These are phyloP conservation scores for Medicago arabica DNA, from an alignment of 306 rosid genomes.

Conservation along the genomic window DNA sequence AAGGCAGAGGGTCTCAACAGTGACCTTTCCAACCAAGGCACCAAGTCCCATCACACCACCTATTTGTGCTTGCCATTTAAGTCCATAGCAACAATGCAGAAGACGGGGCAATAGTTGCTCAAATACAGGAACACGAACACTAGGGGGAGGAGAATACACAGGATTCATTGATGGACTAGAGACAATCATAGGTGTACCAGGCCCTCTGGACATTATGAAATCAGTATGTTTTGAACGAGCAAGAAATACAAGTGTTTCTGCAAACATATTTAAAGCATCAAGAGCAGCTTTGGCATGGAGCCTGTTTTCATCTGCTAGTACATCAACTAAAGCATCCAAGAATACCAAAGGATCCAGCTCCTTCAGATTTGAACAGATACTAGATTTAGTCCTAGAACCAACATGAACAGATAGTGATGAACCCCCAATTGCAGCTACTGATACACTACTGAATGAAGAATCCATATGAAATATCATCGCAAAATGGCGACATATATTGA, in stretches of 20 bases:
- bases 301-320: slow-evolving; percentile 93
- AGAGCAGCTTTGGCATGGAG: slow-evolving; percentile 96
- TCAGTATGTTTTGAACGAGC: slow-evolving; percentile 97
- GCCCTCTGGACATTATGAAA: slow-evolving; percentile 87
- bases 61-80: slow-evolving; percentile 97
- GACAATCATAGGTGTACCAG: slow-evolving; percentile 97
- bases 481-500: slow-evolving; percentile 93
- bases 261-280: slow-evolving; percentile 79
- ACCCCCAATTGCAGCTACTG: slow-evolving; percentile 66
- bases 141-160: slow-evolving; percentile 96
- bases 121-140: slow-evolving; percentile 92
- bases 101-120: slow-evolving; percentile 97
- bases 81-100: slow-evolving; percentile 97
- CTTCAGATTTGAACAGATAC: slow-evolving; percentile 78
- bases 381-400: slow-evolving; percentile 67
- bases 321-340: slow-evolving; percentile 98
- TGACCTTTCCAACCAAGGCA: slow-evolving; percentile 97
- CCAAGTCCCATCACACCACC: slow-evolving; percentile 99
- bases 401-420: slow-evolving; percentile 61
- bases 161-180: slow-evolving; percentile 99
- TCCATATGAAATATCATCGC: slow-evolving; percentile 87
- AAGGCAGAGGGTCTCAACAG: slow-evolving; percentile 85
- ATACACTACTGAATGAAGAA: slow-evolving; percentile 60
- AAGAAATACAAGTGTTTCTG: slow-evolving; percentile 91
- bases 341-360: slow-evolving; percentile 95